Evolutionary conservation across 345 rosid genomes (phyloP).

Genomic region (Bruguiera sexangula): DNA sequence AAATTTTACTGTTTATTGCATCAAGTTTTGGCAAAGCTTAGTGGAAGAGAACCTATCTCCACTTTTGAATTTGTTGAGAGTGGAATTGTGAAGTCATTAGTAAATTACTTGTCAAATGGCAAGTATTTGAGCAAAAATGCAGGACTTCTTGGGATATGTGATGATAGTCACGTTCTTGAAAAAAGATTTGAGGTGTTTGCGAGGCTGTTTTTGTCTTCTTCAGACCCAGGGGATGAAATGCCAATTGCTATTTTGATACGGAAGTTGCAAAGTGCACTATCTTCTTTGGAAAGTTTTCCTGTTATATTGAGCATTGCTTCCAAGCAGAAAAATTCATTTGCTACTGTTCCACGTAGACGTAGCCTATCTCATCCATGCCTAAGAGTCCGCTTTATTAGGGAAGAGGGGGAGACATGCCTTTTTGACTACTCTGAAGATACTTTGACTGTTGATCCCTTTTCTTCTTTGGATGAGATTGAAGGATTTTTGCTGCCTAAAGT

Average conservation of each 20-base stretch:
- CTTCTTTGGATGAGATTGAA: conserved; percentile 61
- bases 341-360: conserved; percentile 61
- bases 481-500: conserved; percentile 66
- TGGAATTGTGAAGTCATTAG: conserved; percentile 72
- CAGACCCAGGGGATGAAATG: conserved; percentile 43
- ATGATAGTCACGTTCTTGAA: conserved; percentile 38
- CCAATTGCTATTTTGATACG: conserved; percentile 50
- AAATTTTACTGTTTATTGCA: conserved; percentile 45
- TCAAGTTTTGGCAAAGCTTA: conserved; percentile 57
- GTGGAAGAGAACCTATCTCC: conserved; percentile 78
- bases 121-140: conserved; percentile 37
- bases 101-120: conserved; percentile 64
- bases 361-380: conserved; percentile 57
- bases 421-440: conserved; percentile 52
- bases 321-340: conserved; percentile 60
- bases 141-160: conserved; percentile 27
- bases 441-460: conserved; percentile 74
- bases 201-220: conserved; percentile 46
- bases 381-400: conserved; percentile 64
- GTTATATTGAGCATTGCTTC: conserved; percentile 49
- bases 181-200: conserved; percentile 68
- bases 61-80: conserved; percentile 90
- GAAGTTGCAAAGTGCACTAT: conserved; percentile 73
- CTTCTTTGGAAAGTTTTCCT: conserved; percentile 81
- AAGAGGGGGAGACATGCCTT: conserved; percentile 62